These are phyloP conservation scores for Eucalyptus regnans DNA, from an alignment of 345 rosid species.

Conservation along the genomic window DNA sequence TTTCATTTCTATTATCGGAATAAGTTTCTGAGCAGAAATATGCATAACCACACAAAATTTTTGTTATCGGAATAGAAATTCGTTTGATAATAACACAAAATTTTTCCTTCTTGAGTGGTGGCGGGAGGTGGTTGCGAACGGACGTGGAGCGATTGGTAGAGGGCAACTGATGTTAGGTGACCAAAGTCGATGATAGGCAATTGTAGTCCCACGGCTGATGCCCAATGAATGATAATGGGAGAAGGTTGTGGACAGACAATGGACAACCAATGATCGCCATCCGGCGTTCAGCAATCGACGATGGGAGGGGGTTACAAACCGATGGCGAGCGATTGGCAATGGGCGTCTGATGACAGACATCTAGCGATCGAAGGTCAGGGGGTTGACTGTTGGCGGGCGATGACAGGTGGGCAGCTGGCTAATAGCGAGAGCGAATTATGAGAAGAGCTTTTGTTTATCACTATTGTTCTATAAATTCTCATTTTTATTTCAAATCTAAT, in stretches of 20 bases:
- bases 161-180: too few species aligned
- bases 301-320: accelerated
- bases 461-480: accelerated
- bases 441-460: too few species aligned
- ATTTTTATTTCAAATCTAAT: too few species aligned
- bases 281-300: accelerated
- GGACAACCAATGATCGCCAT: accelerated
- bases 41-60: too few species aligned
- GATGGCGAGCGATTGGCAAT: accelerated
- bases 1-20: accelerated
- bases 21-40: too few species aligned
- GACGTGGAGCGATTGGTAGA: accelerated
- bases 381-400: accelerated
- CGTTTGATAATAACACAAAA: accelerated
- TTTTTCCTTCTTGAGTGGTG: accelerated
- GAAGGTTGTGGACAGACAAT: accelerated
- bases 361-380: accelerated
- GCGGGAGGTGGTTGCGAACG: accelerated
- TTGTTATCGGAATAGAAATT: too few species aligned
- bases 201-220: accelerated
- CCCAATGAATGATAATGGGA: too few species aligned
- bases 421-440: accelerated
- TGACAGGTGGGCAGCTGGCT: accelerated
- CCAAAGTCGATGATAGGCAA: accelerated
- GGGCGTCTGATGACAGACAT: accelerated